Evolutionary conservation across 805 yeast genomes (phyloP).

Genomic region (Monosporozyma unispora): DNA sequence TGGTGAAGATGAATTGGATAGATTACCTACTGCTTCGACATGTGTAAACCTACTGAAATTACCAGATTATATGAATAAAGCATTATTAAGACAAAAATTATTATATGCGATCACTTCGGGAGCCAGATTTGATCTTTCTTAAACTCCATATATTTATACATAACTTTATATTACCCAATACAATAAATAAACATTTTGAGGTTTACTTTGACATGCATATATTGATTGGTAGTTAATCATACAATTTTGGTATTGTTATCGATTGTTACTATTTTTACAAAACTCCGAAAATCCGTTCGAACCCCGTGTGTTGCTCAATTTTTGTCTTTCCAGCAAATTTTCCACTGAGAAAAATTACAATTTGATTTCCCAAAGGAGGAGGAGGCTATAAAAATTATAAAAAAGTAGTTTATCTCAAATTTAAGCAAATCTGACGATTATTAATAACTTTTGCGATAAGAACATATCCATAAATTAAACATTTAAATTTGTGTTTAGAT

Average conservation of each 20-base stretch:
- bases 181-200: no score
- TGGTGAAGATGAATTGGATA: conserved; percentile 38
- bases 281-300: neutral
- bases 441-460: neutral
- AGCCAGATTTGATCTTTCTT: conserved; percentile 81
- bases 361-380: neutral
- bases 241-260: no score
- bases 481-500: neutral
- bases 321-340: neutral
- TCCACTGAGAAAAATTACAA: neutral
- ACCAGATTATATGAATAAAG: conserved; percentile 69
- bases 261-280: no score
- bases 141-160: conserved; percentile 1
- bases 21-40: conserved; percentile 88
- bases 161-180: neutral
- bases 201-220: no score
- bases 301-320: neutral
- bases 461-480: neutral
- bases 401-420: neutral
- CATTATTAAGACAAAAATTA: conserved; percentile 50
- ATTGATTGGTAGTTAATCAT: no score
- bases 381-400: neutral
- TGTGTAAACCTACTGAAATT: conserved; percentile 81
- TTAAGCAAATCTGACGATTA: neutral
- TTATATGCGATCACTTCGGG: conserved; percentile 71